Percentiles rank a stretch among this genome's conserved stretches.
Conservation (phyloP, 106 monocot species). For the Platanthera guangdongensis region DNA sequence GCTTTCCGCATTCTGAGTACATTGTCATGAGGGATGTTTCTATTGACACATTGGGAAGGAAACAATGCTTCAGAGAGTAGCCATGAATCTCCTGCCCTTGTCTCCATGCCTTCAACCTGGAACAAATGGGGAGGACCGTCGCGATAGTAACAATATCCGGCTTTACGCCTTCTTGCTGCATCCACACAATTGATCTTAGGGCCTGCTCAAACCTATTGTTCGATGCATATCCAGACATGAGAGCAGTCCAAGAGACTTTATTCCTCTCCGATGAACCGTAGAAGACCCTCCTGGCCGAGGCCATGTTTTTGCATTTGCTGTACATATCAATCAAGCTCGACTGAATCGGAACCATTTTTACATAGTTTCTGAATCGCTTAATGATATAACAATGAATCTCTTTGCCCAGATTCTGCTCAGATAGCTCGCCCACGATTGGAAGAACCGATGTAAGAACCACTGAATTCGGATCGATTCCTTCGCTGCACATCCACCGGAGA, state of each 20-base stretch:
- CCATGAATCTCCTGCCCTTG: constrained; percentile 76
- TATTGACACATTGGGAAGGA: constrained; percentile 64
- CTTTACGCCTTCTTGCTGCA: constrained; percentile 82
- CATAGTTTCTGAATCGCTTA: constrained; percentile 42
- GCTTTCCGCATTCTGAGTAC: constrained; percentile 52
- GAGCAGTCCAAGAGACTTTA: constrained; percentile 74
- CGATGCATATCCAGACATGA: constrained; percentile 84
- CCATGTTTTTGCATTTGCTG: constrained; percentile 77
- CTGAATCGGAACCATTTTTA: constrained; percentile 26
- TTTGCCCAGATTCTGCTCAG: constrained; percentile 36
- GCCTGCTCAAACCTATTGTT: constrained; percentile 71
- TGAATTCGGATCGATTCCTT: constrained; percentile 60
- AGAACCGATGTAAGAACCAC: constrained; percentile 57
- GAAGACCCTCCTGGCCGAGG: constrained; percentile 74
- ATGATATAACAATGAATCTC: constrained; percentile 69
- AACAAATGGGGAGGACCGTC: constrained; percentile 58
- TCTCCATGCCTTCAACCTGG: constrained; percentile 44
- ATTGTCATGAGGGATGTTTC: constrained; percentile 67
- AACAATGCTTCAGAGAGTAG: constrained; percentile 51
- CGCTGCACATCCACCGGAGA: constrained; percentile 48
- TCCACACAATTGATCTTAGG: constrained; percentile 67
- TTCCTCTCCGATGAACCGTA: constrained; percentile 49
- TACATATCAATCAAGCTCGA: constrained; percentile 89
- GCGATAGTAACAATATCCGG: constrained; percentile 74
- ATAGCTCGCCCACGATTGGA: constrained; percentile 58